Conservation (phyloP, 108 stramenopile genomes). For the Cyclotella baltica region DNA sequence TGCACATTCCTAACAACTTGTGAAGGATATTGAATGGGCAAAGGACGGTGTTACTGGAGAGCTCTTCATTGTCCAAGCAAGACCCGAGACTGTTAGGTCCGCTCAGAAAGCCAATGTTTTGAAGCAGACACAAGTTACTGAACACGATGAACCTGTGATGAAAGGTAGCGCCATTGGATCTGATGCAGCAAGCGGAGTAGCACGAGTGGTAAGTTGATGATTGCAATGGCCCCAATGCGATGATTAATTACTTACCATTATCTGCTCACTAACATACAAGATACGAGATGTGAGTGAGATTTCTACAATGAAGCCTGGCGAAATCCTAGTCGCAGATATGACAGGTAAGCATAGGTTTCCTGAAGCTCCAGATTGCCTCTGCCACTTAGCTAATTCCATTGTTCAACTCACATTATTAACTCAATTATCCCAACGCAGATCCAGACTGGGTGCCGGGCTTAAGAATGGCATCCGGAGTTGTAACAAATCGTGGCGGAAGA, state of each 20-base stretch:
- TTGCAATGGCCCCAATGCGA: neutral
- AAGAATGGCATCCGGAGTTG: conserved; percentile 40
- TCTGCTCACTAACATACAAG: neutral
- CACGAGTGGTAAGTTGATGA: conserved; percentile 20
- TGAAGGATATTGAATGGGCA: conserved; percentile 60
- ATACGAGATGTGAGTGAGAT: conserved; percentile 45
- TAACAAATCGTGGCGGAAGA: conserved; percentile 58
- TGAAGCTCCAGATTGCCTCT: too few species aligned
- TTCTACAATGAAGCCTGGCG: conserved; percentile 33
- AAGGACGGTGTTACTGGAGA: conserved; percentile 56
- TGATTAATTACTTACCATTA: neutral
- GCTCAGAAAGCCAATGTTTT: conserved; percentile 36
- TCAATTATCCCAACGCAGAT: too few species aligned
- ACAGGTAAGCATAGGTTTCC: too few species aligned
- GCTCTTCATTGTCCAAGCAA: conserved; percentile 58
- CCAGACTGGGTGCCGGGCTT: conserved; percentile 58
- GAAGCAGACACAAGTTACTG: conserved; percentile 45
- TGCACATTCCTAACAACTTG: neutral
- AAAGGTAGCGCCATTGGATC: conserved; percentile 54
- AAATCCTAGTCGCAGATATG: conserved; percentile 50
- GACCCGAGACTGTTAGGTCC: conserved; percentile 49
- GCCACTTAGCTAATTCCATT: too few species aligned
- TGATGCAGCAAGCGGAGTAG: conserved; percentile 43
- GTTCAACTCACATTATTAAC: too few species aligned
- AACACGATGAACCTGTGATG: conserved; percentile 26